Percentiles rank a stretch among this genome's conserved stretches.
These are phyloP conservation scores for Litchi chinensis DNA, from an alignment of 345 rosid genomes.

Conservation along the genomic window DNA sequence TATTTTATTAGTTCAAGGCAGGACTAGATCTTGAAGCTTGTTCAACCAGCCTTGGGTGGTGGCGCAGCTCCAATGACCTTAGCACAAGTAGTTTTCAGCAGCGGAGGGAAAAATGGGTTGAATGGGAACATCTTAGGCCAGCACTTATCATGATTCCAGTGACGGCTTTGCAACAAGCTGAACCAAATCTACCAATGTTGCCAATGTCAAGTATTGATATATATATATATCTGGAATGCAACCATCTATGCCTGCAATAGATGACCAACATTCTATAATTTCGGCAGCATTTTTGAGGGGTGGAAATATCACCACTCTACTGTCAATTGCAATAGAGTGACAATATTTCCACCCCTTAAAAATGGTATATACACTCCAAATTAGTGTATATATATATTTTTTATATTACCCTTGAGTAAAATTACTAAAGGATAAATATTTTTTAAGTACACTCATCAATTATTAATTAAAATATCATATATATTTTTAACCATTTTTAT, in stretches of 20 bases:
- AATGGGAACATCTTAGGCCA: constrained; percentile 15
- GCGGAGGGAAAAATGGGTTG: constrained; percentile 1
- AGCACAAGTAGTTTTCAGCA: neutral
- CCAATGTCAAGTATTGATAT: neutral
- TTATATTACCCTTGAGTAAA: no score
- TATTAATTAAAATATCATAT: no score
- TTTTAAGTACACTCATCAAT: no score
- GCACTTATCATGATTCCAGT: neutral
- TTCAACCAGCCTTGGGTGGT: neutral
- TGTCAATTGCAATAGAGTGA: no score
- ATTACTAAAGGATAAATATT: no score
- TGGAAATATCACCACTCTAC: no score
- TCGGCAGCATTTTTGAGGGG: neutral
- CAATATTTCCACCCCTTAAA: no score
- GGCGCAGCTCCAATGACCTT: neutral
- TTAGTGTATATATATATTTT: no score
- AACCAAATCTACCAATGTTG: neutral
- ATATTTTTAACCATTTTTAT: no score
- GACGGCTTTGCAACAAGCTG: constrained; percentile 7
- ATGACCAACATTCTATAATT: constrained; percentile 4
- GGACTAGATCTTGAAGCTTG: neutral
- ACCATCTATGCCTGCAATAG: neutral
- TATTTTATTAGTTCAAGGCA: neutral
- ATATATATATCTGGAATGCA: neutral
- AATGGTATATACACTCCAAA: no score